Percentiles rank a stretch among this genome's conserved stretches.
Evolutionary conservation across 2,329 filamentous ascomycete species (phyloP).

Genomic region (Mycogone perniciosa): DNA sequence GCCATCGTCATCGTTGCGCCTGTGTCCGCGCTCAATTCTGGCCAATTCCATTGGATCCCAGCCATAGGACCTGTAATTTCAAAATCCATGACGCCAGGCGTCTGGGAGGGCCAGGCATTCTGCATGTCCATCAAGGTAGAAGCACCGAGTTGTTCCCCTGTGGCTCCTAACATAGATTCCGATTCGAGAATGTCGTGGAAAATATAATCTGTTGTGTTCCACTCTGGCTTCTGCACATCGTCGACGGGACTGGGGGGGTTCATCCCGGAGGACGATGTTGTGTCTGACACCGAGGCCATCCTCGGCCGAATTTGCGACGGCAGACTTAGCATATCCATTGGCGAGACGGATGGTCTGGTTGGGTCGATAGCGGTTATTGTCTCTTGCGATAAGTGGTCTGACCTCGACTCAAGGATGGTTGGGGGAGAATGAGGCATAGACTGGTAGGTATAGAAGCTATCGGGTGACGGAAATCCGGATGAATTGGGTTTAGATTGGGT

Average conservation of each 20-base stretch:
- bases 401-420: conserved; percentile 3
- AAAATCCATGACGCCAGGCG: conserved; percentile 24
- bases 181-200: conserved; percentile 17
- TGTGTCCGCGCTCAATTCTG: conserved; percentile 13
- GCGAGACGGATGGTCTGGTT: conserved; percentile 13
- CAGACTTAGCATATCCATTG: conserved; percentile 13
- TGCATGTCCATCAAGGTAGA: conserved; percentile 21
- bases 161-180: conserved; percentile 13
- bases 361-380: conserved; percentile 13
- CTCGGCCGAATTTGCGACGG: conserved; percentile 8
- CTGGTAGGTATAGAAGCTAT: conserved; percentile 9
- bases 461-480: conserved; percentile 11
- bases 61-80: conserved; percentile 21
- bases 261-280: conserved; percentile 14
- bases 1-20: conserved; percentile 9
- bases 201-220: conserved; percentile 19
- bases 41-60: conserved; percentile 24
- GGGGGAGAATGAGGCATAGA: conserved; percentile 18
- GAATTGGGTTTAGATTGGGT: conserved; percentile 15
- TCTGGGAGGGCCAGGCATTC: conserved; percentile 24
- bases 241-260: conserved; percentile 20
- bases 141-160: conserved; percentile 19
- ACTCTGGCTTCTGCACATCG: conserved; percentile 20
- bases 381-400: conserved; percentile 14
- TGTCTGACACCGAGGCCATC: conserved; percentile 16